Evolutionary conservation across 768 basidiomycete species (phyloP), one percentile per base, ranked within the genome.

Genomic region (Baorangia bicolor): DNA sequence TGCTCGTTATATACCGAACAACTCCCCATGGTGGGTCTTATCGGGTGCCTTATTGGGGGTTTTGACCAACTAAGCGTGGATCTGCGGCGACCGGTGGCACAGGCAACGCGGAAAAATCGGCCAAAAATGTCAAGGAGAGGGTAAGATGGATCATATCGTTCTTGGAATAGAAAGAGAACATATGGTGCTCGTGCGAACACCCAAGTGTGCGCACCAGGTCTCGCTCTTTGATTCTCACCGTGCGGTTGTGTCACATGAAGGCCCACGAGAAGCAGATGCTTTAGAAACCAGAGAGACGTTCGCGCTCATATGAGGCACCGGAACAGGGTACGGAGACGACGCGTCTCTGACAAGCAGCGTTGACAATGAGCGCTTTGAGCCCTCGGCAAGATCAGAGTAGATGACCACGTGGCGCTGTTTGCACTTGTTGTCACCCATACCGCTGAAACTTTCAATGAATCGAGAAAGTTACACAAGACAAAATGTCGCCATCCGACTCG

Each of bases 401-500:
- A 14, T 10, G 3, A n/a, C 47, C 47, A 28, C 27, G 27, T 49
- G 45, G 37, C 16, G 16, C 20, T 65, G 41, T 68, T 68, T 68
- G 52, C 27, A n/a, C n/a, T 30, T 68, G 34, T 68, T 68, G 53
- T 48, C 34, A 28, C 4, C 34, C 37, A 50, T 38, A 42, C 34
- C 55, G 31, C 41, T 51, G 27, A 14, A 51, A 51, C 55, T 52
- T 53, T 49, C 55, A 46, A 30, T 51, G 57, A 46, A 30, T 51
- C 34, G 20, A 41, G 56, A 59, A 57, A 57, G 51, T 58, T 58
- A 8, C 30, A 41, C 34, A 49, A 56, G n/a, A 48, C 47, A 75
- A 75, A 65, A 91, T 92, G 88, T 73, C 83, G 54, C 72, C 69
- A 60, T 77, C 87, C 62, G 91, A 92, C 74, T 88, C 90, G 38